These are phyloP conservation scores for Sclerotinia spermophila DNA, from an alignment of 2,329 filamentous ascomycete species.

Conservation along the genomic window DNA sequence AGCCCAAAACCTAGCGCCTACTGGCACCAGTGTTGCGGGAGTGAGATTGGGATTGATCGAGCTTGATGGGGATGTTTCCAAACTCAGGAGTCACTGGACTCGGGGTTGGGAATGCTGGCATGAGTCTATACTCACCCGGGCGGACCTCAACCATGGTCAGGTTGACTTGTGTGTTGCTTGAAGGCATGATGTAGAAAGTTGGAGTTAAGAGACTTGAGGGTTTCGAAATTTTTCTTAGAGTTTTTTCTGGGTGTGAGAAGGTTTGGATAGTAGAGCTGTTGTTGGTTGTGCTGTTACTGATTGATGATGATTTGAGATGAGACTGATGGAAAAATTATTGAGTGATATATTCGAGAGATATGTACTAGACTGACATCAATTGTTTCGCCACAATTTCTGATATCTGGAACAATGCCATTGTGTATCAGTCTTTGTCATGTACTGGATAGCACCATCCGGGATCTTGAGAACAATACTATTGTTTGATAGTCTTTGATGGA, in stretches of 20 bases:
- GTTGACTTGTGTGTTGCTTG: background rate
- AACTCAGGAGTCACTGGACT: background rate
- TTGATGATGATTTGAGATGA: background rate
- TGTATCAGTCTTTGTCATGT: background rate
- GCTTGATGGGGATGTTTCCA: background rate
- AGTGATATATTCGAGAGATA: background rate
- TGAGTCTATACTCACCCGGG: background rate
- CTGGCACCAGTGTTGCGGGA: background rate
- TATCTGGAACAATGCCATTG: background rate
- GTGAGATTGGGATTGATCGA: background rate
- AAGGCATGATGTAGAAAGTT: background rate
- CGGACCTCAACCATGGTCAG: background rate
- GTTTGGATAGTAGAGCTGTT: background rate
- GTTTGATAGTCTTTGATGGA: background rate
- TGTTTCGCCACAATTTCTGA: background rate
- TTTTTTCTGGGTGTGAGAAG: background rate
- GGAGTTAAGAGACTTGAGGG: background rate
- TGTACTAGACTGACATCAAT: background rate
- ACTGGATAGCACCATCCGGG: fast-evolving
- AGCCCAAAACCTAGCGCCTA: background rate
- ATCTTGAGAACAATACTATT: background rate
- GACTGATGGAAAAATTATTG: background rate
- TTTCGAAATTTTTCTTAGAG: background rate
- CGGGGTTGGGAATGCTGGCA: background rate
- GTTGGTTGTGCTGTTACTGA: background rate